Percentiles rank a stretch among this genome's conserved stretches.
Evolutionary conservation across 352 stramenopile species (phyloP).

Genomic region (Phytophthora cryptogea): DNA sequence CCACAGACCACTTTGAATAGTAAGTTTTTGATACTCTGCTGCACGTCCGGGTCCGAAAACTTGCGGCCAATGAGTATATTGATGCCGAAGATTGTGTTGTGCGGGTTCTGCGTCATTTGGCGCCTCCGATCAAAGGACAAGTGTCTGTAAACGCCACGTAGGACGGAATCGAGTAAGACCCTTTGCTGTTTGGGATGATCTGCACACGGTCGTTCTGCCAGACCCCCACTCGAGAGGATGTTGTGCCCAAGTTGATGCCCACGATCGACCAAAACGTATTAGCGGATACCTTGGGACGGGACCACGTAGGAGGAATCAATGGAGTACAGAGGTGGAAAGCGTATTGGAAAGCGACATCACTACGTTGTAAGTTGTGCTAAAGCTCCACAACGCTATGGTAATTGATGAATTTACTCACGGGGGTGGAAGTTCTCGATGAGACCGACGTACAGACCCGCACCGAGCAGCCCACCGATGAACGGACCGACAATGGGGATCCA

Average conservation of each 20-base stretch:
- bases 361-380: not conserved
- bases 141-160: conserved; percentile 2
- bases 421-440: conserved; percentile 44
- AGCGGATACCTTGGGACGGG: too few species aligned
- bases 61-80: not conserved
- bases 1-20: not conserved
- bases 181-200: not conserved
- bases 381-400: not conserved
- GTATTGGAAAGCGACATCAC: conserved; percentile 12
- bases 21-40: not conserved
- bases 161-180: not conserved
- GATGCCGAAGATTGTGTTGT: conserved; percentile 3
- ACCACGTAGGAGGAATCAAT: too few species aligned
- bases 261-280: too few species aligned
- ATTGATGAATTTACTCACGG: conserved; percentile 22
- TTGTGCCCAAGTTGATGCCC: conserved; percentile 2
- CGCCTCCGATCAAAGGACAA: not conserved
- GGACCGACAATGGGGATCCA: conserved; percentile 50
- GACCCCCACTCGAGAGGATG: not conserved
- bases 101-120: not conserved
- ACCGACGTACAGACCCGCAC: conserved; percentile 35
- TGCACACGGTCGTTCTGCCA: not conserved
- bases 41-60: conserved; percentile 6
- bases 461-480: conserved; percentile 38
- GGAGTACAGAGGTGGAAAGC: not conserved